phyloP scores from a whole-genome alignment of 164 flowering plant genomes.

The Sextonia rubra region DNA sequence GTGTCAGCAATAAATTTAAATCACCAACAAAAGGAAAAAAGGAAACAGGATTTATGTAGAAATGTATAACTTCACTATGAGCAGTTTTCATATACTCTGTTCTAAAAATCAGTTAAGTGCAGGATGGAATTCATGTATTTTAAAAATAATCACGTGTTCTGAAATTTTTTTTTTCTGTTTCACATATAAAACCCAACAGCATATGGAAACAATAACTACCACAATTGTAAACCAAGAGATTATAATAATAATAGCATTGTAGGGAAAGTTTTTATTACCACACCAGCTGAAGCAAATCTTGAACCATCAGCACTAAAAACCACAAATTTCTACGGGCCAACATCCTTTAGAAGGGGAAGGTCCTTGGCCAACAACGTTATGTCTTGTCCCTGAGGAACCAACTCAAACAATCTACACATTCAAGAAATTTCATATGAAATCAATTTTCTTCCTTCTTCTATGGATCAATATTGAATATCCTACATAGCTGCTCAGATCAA shows the following conservation, averaged over 20 bases:
- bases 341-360: conserved; percentile 47
- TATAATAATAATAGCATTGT: neutral
- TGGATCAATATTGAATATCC: neutral
- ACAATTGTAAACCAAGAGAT: neutral
- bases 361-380: conserved; percentile 53
- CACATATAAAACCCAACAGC: too few relatives aligned
- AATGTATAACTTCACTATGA: too few relatives aligned
- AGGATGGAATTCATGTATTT: too few relatives aligned
- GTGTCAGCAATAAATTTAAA: too few relatives aligned
- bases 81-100: too few relatives aligned
- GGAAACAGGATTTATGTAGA: too few relatives aligned
- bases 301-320: conserved; percentile 92
- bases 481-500: too few relatives aligned
- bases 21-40: too few relatives aligned
- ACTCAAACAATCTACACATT: conserved; percentile 59
- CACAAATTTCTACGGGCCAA: conserved; percentile 76
- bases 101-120: too few relatives aligned
- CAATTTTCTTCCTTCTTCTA: neutral
- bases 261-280: conserved; percentile 31
- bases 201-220: too few relatives aligned
- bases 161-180: too few relatives aligned
- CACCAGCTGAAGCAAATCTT: conserved; percentile 80
- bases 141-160: too few relatives aligned
- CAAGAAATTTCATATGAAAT: neutral
- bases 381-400: conserved; percentile 39